Percentiles rank a stretch among this genome's conserved stretches.
Evolutionary conservation across 208 protist genomes (phyloP).

Genomic region (Acanthamoeba royreba): DNA sequence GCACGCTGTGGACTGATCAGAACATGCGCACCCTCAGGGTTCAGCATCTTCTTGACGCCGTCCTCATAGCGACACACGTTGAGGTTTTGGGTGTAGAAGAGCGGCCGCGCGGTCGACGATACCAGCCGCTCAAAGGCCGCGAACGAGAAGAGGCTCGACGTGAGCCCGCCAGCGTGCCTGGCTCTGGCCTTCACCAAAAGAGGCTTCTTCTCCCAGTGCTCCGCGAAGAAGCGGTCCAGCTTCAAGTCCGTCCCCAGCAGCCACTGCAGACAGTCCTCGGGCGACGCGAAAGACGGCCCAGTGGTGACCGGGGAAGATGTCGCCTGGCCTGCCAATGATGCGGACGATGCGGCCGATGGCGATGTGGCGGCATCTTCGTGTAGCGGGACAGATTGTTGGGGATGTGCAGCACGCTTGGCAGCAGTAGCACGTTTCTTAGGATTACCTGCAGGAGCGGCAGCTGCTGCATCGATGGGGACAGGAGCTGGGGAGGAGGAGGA

Average conservation of each 20-base stretch:
- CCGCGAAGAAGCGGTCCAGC: neutral
- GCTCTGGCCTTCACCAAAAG: neutral
- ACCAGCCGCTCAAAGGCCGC: neutral
- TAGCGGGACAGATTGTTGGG: no score
- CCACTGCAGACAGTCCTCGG: conserved; percentile 23
- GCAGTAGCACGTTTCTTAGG: no score
- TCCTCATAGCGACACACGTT: conserved; percentile 29
- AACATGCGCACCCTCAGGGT: neutral
- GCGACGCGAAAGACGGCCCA: neutral
- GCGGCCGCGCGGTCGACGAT: neutral
- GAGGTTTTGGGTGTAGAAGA: conserved; percentile 9
- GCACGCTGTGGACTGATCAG: no score
- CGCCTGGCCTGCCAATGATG: no score
- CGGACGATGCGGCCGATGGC: no score
- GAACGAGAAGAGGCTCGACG: conserved; percentile 3
- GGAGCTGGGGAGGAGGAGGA: neutral
- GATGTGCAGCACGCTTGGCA: no score
- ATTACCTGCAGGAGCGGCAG: no score
- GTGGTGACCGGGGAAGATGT: no score
- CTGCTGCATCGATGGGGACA: neutral
- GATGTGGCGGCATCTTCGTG: no score
- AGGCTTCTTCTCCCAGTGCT: conserved; percentile 51
- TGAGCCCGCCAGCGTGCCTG: neutral
- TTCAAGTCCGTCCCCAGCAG: neutral
- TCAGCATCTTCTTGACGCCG: conserved; percentile 38